Percentiles rank a stretch among this genome's conserved stretches.
phyloP scores from a whole-genome alignment of 2,329 filamentous ascomycete species.

The Beauveria rudraprayagi region DNA sequence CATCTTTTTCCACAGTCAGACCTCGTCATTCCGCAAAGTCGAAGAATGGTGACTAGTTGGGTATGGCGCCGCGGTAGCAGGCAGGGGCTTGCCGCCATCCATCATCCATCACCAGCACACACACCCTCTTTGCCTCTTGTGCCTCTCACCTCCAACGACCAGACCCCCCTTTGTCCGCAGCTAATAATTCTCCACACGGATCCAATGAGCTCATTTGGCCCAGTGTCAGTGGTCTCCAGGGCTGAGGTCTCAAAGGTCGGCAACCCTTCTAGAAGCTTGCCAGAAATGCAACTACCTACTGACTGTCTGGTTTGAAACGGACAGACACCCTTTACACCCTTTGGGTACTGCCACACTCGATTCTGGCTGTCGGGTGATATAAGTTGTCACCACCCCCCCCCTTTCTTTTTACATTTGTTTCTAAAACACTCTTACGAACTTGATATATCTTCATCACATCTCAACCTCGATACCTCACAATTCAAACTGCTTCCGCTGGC shows the following conservation, averaged over 20 bases:
- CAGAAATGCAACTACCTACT: neutral
- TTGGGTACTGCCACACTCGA: slow-evolving; percentile 7
- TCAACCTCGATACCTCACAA: neutral
- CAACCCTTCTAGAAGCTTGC: slow-evolving; percentile 8
- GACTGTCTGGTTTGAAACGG: neutral
- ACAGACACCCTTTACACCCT: neutral
- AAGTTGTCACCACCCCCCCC: slow-evolving; percentile 5
- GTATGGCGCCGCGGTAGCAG: neutral
- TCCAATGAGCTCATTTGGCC: slow-evolving; percentile 5
- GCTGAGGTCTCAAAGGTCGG: neutral
- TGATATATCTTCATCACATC: neutral
- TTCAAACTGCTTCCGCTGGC: neutral
- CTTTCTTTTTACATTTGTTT: neutral
- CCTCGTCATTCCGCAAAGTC: neutral
- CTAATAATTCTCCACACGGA: slow-evolving; percentile 2
- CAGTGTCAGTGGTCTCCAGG: neutral
- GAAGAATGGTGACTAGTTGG: slow-evolving; percentile 7
- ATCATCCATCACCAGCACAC: neutral
- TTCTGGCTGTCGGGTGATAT: slow-evolving; percentile 7
- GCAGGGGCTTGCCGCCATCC: neutral
- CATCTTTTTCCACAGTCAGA: neutral
- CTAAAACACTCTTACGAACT: neutral
- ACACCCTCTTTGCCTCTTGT: neutral
- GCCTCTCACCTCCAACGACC: neutral
- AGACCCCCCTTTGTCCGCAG: neutral